phyloP scores from a whole-genome alignment of 108 stramenopile species.

The Ochromonas danica region DNA sequence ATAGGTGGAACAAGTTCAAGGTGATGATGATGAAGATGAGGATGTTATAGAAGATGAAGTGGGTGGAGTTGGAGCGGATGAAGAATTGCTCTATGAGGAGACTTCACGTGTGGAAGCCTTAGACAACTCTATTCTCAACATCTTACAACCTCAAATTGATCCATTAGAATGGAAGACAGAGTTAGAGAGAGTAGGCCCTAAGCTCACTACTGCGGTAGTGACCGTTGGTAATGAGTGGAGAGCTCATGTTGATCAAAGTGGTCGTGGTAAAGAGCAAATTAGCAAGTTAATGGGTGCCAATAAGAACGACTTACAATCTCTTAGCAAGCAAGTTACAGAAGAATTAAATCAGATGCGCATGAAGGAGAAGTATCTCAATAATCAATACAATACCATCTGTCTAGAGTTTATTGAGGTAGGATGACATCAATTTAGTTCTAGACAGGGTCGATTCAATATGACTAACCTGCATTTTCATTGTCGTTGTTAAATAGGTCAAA shows the following conservation, averaged over 20 bases:
- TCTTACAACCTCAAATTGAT: conserved; percentile 50
- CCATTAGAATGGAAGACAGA: conserved; percentile 63
- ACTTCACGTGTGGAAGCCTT: conserved; percentile 29
- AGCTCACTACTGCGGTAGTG: conserved; percentile 21
- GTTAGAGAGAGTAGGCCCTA: conserved; percentile 61
- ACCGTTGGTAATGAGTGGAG: conserved; percentile 60
- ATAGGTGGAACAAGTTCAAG: background rate
- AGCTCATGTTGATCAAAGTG: conserved; percentile 57
- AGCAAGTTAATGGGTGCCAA: conserved; percentile 26
- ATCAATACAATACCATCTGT: conserved; percentile 44
- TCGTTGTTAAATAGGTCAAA: background rate
- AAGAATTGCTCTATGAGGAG: conserved; percentile 52
- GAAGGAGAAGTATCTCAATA: conserved; percentile 63
- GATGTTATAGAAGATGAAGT: conserved; percentile 38
- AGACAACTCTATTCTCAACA: conserved; percentile 39
- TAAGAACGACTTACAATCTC: background rate
- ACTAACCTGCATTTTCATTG: too few relatives aligned
- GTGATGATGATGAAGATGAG: background rate
- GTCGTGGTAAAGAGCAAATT: conserved; percentile 38
- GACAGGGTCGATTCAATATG: too few relatives aligned
- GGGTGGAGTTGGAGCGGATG: conserved; percentile 55
- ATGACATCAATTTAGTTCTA: conserved; percentile 37
- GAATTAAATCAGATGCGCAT: conserved; percentile 50
- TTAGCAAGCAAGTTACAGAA: conserved; percentile 40
- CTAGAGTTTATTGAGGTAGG: conserved; percentile 42